These are phyloP conservation scores for Ogataea hybrid DNA, from an alignment of 1,139 yeast genomes.

Conservation along the genomic window DNA sequence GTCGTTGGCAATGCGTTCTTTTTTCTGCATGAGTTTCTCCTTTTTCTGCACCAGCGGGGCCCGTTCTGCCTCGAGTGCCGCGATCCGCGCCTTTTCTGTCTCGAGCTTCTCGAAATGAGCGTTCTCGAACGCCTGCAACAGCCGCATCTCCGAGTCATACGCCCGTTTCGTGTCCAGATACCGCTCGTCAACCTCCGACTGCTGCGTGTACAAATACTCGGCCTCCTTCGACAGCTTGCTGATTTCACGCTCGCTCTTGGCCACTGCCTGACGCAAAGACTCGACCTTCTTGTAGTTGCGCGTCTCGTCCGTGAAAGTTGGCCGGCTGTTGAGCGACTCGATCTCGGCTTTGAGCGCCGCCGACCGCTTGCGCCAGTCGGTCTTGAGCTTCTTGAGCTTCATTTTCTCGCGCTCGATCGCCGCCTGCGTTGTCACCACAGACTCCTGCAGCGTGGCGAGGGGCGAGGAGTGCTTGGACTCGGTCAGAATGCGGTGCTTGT, in stretches of 20 bases:
- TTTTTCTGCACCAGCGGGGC: slow-evolving; percentile 35
- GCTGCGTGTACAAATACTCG: slow-evolving; percentile 33
- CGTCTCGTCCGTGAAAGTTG: slow-evolving; percentile 44
- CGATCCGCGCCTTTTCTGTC: slow-evolving; percentile 26
- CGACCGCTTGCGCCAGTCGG: slow-evolving; percentile 58
- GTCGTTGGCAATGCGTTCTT: slow-evolving; percentile 30
- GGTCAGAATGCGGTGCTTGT: slow-evolving; percentile 36
- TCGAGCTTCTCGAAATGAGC: slow-evolving; percentile 28
- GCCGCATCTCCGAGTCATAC: slow-evolving; percentile 37
- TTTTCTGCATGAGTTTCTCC: slow-evolving; percentile 36
- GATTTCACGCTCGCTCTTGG: slow-evolving; percentile 41
- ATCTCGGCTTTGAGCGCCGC: slow-evolving; percentile 55
- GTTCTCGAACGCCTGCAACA: slow-evolving; percentile 35
- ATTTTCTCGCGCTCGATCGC: slow-evolving; percentile 49
- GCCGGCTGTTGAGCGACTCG: slow-evolving; percentile 51
- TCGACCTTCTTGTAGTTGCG: slow-evolving; percentile 44
- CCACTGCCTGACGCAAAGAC: slow-evolving; percentile 39
- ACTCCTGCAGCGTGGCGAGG: slow-evolving; percentile 57
- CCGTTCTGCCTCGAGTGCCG: slow-evolving; percentile 34
- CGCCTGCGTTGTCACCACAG: slow-evolving; percentile 59
- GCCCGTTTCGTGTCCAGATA: slow-evolving; percentile 40
- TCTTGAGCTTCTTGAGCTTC: slow-evolving; percentile 56
- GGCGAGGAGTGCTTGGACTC: slow-evolving; percentile 47
- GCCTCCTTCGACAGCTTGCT: slow-evolving; percentile 38
- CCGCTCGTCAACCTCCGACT: slow-evolving; percentile 38